Conservation (phyloP, 768 basidiomycete species). For the Royoungia palumana region DNA sequence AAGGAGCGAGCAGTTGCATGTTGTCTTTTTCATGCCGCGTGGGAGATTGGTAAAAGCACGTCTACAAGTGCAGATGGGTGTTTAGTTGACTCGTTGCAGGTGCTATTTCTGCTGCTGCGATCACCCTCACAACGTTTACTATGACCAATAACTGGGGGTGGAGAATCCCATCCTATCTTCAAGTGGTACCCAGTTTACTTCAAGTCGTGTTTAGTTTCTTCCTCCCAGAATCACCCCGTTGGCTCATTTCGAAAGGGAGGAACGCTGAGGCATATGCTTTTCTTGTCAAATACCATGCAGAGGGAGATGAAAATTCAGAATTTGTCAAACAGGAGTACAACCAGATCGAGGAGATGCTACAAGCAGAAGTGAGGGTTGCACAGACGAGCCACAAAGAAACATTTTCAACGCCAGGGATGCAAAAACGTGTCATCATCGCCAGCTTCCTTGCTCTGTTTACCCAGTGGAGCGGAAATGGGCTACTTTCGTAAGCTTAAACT, state of each 20-base stretch:
- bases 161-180: slow-evolving; percentile 32
- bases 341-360: slow-evolving; percentile 54
- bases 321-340: slow-evolving; percentile 57
- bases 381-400: background rate
- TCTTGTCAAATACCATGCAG: slow-evolving; percentile 57
- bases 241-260: slow-evolving; percentile 57
- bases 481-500: slow-evolving; percentile 2
- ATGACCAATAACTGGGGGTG: slow-evolving; percentile 35
- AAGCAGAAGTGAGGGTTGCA: slow-evolving; percentile 17
- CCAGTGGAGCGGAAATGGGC: slow-evolving; percentile 10
- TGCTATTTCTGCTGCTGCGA: slow-evolving; percentile 40
- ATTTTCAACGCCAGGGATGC: slow-evolving; percentile 12
- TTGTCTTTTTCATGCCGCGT: slow-evolving; percentile 6
- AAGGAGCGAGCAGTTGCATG: slow-evolving; percentile 18
- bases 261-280: slow-evolving; percentile 44
- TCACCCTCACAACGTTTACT: slow-evolving; percentile 61
- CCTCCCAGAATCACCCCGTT: slow-evolving; percentile 60
- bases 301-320: slow-evolving; percentile 49
- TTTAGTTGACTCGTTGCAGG: slow-evolving; percentile 3
- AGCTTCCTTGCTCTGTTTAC: slow-evolving; percentile 3
- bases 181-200: slow-evolving; percentile 50
- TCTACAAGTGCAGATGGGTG: accelerated
- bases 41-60: slow-evolving; percentile 6
- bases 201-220: slow-evolving; percentile 55
- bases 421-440: slow-evolving; percentile 6